Percentiles rank a stretch among this genome's conserved stretches.
Evolutionary conservation across 176 grass and related monocot genomes (phyloP).

Genomic region (Aegilops umbellulata): DNA sequence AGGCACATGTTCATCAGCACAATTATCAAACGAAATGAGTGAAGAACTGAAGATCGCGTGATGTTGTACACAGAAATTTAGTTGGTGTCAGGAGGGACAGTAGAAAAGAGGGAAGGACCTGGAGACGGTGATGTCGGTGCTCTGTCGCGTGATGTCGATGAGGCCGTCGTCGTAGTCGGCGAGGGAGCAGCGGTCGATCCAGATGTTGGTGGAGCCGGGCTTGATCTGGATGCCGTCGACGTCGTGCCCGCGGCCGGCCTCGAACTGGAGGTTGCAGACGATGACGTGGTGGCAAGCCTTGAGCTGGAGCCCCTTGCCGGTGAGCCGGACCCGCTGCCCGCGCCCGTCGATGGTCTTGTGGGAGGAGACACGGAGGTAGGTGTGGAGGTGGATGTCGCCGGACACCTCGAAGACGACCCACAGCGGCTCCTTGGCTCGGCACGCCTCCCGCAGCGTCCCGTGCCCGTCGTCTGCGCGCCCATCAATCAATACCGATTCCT

Average conservation of each 20-base stretch:
- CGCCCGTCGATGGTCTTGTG: conserved; percentile 84
- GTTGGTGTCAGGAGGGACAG: neutral
- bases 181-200: conserved; percentile 75
- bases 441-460: conserved; percentile 66
- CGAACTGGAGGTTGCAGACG: conserved; percentile 71
- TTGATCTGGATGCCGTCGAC: conserved; percentile 85
- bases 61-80: neutral
- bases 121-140: conserved; percentile 80
- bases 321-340: conserved; percentile 52
- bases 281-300: conserved; percentile 70
- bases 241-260: conserved; percentile 68
- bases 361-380: conserved; percentile 67
- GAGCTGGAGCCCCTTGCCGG: conserved; percentile 72
- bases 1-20: too few relatives aligned
- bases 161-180: conserved; percentile 81
- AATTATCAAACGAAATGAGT: neutral
- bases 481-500: too few relatives aligned
- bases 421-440: conserved; percentile 47
- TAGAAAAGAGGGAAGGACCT: neutral
- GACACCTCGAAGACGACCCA: conserved; percentile 80
- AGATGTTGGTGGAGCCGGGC: conserved; percentile 55
- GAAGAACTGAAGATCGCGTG: neutral
- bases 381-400: conserved; percentile 53
- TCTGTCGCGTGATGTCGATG: conserved; percentile 75
- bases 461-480: conserved; percentile 48